Base-by-base conservation (phyloP, 1,284 basidiomycete species). In the Retiboletus fuscus region DNA sequence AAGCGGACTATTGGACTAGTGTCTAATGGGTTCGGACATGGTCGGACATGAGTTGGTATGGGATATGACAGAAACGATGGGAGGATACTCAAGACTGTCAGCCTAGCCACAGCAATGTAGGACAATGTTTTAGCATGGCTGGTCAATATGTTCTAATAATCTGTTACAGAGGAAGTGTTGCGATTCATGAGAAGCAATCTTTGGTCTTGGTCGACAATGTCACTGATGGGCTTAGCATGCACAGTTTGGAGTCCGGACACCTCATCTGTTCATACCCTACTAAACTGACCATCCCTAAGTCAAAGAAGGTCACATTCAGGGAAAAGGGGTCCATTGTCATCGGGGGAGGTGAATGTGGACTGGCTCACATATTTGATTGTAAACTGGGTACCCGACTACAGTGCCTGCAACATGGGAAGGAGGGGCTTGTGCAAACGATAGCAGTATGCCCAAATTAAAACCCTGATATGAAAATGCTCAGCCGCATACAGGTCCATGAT, bases 261-360 rank as follows among this genome's bases (percentile, higher is more conserved):
- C 53, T 55, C 18, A 15, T 55, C 28, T 5, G 26, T 55, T 30
- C 16, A 30, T 55, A 55, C 26, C 26, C 53, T 18, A 61, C 62
- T 3, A 49, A 64, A 51, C 62, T 26, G 41, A 64, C 47, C 47
- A 64, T 26, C 34, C 34, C 47, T 11, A 64, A 64, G 34, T 13
- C 16, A 12, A 64, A 64, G 34, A 43, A 64, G 34, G 34, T 64
- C 7, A 5, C 46, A 51, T 64, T 64, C n/a, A 3, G 62, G 41
- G 47, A 64, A 51, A 64, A 51, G 34, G 62, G 47, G 24, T 16
- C 47, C 1, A 64, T 64, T 10, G n/a, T 64, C 7, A n/a, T 64
- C 6, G 24, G 62, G 24, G 47, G 47, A 26, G 30, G 62, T 39
- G 22, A 64, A 7, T 3, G 22, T 7, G 13, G 47, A 11, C 6